Evolutionary conservation across 208 protist genomes (phyloP).

Genomic region (Endotrypanum monterogeii): DNA sequence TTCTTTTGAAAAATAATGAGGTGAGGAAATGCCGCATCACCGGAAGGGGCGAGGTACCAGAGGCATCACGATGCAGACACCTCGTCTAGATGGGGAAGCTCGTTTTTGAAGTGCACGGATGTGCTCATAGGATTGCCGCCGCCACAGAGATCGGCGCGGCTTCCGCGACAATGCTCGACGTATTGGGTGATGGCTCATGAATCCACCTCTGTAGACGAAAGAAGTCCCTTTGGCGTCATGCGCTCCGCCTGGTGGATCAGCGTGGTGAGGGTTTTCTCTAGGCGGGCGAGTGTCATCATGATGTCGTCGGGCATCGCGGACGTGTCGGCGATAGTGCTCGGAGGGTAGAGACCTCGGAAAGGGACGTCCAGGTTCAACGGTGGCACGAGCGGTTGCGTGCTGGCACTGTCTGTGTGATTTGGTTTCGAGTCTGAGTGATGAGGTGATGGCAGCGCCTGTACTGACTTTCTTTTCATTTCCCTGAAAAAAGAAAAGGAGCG

Average conservation of each 20-base stretch:
- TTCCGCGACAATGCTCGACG: neutral
- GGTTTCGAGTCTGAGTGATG: neutral
- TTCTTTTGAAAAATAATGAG: no score
- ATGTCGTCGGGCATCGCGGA: conserved; percentile 12
- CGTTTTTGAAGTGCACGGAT: no score
- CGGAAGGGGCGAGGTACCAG: no score
- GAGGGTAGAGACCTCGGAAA: neutral
- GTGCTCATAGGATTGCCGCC: no score
- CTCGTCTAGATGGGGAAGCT: no score
- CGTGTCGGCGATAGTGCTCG: neutral
- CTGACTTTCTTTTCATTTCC: conserved; percentile 43
- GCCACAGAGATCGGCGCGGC: neutral
- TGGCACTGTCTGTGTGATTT: conserved; percentile 1
- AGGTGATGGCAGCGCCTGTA: conserved; percentile 1
- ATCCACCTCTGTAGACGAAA: conserved; percentile 28
- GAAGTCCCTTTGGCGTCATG: conserved; percentile 10
- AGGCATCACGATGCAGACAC: no score
- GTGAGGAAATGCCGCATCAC: no score
- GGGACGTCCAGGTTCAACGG: conserved; percentile 13
- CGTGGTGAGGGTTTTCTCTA: conserved; percentile 34
- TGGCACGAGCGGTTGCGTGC: conserved; percentile 12
- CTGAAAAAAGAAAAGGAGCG: conserved; percentile 53
- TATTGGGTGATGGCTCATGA: conserved; percentile 6
- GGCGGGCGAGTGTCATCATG: conserved; percentile 19
- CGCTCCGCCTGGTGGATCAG: conserved; percentile 38